phyloP scores from a whole-genome alignment of 192 early-diverging fungal species.

The Linnemannia exigua region DNA sequence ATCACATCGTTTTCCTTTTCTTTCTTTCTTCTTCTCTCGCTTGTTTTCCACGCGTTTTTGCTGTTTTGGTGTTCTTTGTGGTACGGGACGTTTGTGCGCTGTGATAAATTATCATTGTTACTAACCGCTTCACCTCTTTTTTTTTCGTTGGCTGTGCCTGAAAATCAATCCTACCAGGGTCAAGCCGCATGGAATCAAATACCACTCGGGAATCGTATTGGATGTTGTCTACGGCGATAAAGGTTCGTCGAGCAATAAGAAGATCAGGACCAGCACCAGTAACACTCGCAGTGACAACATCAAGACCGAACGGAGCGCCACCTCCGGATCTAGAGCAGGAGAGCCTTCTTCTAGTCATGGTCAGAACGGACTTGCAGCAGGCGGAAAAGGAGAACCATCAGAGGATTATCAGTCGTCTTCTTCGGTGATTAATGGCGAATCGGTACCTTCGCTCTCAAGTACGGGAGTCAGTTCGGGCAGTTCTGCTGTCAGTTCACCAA shows the following conservation, averaged over 20 bases:
- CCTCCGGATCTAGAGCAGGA: not conserved
- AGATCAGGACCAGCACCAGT: not conserved
- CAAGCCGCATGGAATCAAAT: conserved; percentile 44
- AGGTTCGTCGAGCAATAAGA: not conserved
- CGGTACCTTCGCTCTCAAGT: too few species aligned
- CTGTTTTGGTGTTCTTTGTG: too few species aligned
- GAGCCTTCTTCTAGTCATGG: not conserved
- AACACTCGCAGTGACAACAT: not conserved
- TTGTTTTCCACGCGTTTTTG: too few species aligned
- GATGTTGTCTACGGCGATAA: conserved; percentile 33
- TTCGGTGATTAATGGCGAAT: not conserved
- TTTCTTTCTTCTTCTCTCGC: not conserved
- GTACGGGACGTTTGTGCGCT: too few species aligned
- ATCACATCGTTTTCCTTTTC: too few species aligned
- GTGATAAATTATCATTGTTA: not conserved
- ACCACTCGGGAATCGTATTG: conserved; percentile 25
- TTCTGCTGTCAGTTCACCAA: not conserved
- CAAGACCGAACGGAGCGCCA: not conserved
- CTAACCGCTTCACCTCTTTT: not conserved
- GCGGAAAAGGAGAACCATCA: too few species aligned
- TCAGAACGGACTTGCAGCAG: not conserved
- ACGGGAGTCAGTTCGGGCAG: not conserved
- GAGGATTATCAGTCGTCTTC: not conserved
- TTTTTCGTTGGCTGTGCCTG: not conserved
- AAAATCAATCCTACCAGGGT: conserved; percentile 11